Evolutionary conservation across 2,329 filamentous ascomycete species (phyloP).

Genomic region (Alternaria hordeiaustralica): DNA sequence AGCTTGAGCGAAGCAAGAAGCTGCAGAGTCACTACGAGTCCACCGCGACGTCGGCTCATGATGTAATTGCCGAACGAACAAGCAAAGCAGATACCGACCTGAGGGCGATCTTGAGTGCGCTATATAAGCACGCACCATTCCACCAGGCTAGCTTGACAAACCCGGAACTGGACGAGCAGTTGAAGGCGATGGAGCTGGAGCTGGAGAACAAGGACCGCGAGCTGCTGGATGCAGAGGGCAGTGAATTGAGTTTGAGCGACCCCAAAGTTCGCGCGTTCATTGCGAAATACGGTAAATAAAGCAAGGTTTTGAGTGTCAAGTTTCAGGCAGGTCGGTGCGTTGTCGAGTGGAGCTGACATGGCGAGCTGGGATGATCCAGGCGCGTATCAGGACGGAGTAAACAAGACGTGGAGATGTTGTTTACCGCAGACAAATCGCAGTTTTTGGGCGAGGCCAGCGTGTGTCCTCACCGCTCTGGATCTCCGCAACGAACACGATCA

Average conservation of each 20-base stretch:
- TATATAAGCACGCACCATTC: slow-evolving; percentile 49
- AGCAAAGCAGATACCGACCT: slow-evolving; percentile 47
- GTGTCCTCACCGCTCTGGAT: background rate
- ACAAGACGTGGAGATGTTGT: slow-evolving; percentile 4
- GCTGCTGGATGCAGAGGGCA: slow-evolving; percentile 46
- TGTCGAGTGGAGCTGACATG: slow-evolving; percentile 8
- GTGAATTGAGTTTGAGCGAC: slow-evolving; percentile 39
- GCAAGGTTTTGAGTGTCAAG: background rate
- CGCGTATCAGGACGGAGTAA: background rate
- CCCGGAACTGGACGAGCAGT: slow-evolving; percentile 32
- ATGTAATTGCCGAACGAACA: slow-evolving; percentile 44
- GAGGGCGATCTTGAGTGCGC: slow-evolving; percentile 44
- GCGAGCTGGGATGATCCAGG: slow-evolving; percentile 4
- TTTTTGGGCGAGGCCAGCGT: background rate
- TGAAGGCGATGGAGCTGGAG: slow-evolving; percentile 47
- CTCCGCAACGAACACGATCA: background rate
- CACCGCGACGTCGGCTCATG: slow-evolving; percentile 40
- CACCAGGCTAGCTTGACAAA: slow-evolving; percentile 33
- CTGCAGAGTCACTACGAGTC: slow-evolving; percentile 44
- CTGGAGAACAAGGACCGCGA: slow-evolving; percentile 48
- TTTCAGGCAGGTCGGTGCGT: slow-evolving; percentile 1
- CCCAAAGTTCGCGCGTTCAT: slow-evolving; percentile 41
- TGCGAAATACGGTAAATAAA: slow-evolving; percentile 38
- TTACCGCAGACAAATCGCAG: background rate
- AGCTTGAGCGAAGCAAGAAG: slow-evolving; percentile 44